A percentile compares a stretch with the other conserved stretches of the same genome.
Evolutionary conservation across 257 asterid genomes (phyloP).

Genomic region (Solanum sejunctum): DNA sequence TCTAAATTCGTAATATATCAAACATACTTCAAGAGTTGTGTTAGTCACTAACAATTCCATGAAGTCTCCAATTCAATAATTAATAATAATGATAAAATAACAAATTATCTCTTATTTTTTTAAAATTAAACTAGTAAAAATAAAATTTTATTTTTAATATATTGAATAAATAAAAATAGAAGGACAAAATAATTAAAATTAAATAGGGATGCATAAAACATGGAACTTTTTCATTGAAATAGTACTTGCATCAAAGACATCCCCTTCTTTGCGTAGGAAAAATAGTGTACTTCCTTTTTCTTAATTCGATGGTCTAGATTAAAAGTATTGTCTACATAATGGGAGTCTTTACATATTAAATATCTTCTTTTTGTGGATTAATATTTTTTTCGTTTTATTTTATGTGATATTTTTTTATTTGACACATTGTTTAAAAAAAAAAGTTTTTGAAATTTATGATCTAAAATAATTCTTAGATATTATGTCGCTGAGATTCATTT

Average conservation of each 20-base stretch:
- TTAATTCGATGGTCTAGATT: not conserved
- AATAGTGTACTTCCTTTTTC: not conserved
- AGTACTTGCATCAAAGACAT: not conserved
- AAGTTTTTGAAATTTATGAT: fast-evolving
- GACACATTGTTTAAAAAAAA: too few relatives aligned
- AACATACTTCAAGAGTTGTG: not conserved
- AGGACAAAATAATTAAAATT: too few relatives aligned
- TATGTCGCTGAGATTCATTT: too few relatives aligned
- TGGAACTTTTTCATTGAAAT: not conserved
- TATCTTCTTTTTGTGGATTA: not conserved
- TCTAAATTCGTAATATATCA: not conserved
- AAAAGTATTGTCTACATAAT: not conserved
- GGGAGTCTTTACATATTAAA: not conserved
- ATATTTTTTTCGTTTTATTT: not conserved
- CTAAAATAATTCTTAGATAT: too few relatives aligned
- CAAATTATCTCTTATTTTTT: not conserved
- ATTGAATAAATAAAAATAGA: not conserved
- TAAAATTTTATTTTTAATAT: not conserved
- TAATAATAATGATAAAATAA: not conserved
- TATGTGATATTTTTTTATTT: too few relatives aligned
- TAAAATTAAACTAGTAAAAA: too few relatives aligned
- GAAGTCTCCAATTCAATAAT: not conserved
- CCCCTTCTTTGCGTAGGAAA: not conserved
- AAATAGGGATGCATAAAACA: not conserved
- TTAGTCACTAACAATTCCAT: not conserved